These are phyloP conservation scores for Dryas integrifolia DNA, from an alignment of 331 rosid species.

Conservation along the genomic window DNA sequence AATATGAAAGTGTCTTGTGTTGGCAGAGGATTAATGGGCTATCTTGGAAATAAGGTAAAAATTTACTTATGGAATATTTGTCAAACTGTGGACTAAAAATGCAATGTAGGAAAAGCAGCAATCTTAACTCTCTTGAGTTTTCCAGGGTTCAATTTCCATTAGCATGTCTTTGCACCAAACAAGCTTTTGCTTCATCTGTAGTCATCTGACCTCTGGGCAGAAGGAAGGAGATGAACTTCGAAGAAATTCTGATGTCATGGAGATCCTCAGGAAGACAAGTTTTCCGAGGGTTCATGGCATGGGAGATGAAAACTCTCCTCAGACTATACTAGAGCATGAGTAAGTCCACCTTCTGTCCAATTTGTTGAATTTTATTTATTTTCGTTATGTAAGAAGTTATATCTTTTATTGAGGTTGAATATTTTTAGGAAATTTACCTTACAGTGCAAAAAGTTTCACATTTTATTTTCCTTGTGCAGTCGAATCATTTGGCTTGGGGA, in stretches of 20 bases:
- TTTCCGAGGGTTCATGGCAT: conserved; percentile 83
- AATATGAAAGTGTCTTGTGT: conserved; percentile 97
- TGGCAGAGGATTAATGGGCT: conserved; percentile 99
- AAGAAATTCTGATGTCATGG: conserved; percentile 97
- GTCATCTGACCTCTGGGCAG: conserved; percentile 98
- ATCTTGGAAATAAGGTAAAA: conserved; percentile 94
- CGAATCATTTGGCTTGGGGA: conserved; percentile 98
- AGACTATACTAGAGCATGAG: conserved; percentile 94
- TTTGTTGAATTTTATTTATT: conserved; percentile 6
- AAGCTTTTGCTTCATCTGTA: conserved; percentile 96
- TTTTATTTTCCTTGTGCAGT: conserved; percentile 46
- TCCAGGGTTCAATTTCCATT: conserved; percentile 97
- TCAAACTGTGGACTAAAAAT: conserved; percentile 1
- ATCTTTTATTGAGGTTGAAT: conserved; percentile 5
- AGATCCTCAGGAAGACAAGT: conserved; percentile 91
- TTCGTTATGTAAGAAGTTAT: not conserved
- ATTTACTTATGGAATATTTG: conserved; percentile 8
- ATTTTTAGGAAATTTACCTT: conserved; percentile 9
- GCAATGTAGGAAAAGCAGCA: not conserved
- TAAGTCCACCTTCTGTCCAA: conserved; percentile 33
- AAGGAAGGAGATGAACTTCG: conserved; percentile 99
- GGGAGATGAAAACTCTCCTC: conserved; percentile 74
- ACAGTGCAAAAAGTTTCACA: conserved; percentile 2
- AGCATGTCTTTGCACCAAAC: conserved; percentile 99
- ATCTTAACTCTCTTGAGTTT: conserved; percentile 41